Evolutionary conservation across 129 eudicot genomes (phyloP), one percentile per base, ranked within the genome.

Genomic region (Tagetes patula): DNA sequence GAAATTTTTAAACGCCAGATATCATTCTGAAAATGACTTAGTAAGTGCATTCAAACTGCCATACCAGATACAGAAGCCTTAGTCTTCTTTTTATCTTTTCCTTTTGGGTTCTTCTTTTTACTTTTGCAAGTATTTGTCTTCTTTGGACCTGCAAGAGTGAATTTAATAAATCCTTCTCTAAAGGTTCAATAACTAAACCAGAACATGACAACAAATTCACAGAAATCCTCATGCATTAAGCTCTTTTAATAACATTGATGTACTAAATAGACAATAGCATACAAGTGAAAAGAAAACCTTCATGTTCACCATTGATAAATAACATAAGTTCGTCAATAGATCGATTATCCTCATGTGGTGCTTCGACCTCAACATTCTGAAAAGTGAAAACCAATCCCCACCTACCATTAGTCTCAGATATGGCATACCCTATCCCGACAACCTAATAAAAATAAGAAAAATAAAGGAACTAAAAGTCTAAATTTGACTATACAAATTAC

Each of bases 291-390:
- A n/a, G 33, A 80, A 88, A 47, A 47, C 95, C 95, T 79, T 65
- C 86, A 78, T 71, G 62, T 55, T 81, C 85, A 40, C 96, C 96
- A 82, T 89, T 89, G 59, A 89, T 89, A 71, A 84, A 89, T 34
- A 87, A 86, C 72, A 89, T 71, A 34, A 89, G 89, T 60, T 89
- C 91, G 69, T 86, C 91, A 62, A 89, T 82, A 20, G 96, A 84
- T 10, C 96, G 89, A 3, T 80, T 75, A 78, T 89, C 96, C n/a
- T 61, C 83, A 63, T 47, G 52, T 47, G 76, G 83, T 55, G 73
- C 87, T 89, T 84, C 89, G 63, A 54, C 66, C 75, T 78, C 84
- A 59, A 45, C 77, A 49, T 76, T 82, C 96, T 84, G 72, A 72
- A 47, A 61, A 60, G 48, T 47, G 41, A 34, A 60, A 9, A 12